Evolutionary conservation across 1,139 yeast species (phyloP).

Genomic region (Blastobotrys proliferans): DNA sequence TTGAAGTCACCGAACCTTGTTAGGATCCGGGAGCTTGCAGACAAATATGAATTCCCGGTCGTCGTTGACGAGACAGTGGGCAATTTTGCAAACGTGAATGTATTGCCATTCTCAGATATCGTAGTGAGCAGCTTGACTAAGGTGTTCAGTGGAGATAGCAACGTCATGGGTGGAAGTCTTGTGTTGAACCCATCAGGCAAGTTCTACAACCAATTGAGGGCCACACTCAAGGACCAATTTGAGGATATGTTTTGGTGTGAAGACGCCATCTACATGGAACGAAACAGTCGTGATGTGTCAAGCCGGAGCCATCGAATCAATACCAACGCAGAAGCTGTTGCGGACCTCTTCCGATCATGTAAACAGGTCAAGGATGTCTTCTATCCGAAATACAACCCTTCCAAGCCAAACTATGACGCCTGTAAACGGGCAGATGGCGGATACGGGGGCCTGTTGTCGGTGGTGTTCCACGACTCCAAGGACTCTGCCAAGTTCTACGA

Average conservation of each 20-base stretch:
- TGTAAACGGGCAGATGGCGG: conserved; percentile 73
- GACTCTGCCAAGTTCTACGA: conserved; percentile 76
- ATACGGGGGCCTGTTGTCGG: conserved; percentile 85
- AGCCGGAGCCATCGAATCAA: conserved; percentile 64
- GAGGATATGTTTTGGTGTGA: conserved; percentile 86
- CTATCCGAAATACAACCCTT: conserved; percentile 60
- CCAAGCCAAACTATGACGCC: conserved; percentile 64
- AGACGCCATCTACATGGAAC: conserved; percentile 86
- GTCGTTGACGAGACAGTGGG: conserved; percentile 95
- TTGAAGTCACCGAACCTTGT: conserved; percentile 75
- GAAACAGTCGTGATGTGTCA: conserved; percentile 87
- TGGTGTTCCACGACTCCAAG: conserved; percentile 62
- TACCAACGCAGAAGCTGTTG: conserved; percentile 57
- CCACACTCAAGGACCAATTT: conserved; percentile 50
- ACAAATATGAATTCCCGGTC: conserved; percentile 65
- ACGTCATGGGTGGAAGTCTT: conserved; percentile 91
- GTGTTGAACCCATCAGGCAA: conserved; percentile 67
- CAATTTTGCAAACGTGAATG: conserved; percentile 78
- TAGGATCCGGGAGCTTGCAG: conserved; percentile 61
- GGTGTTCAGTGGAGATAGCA: conserved; percentile 90
- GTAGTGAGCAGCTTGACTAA: conserved; percentile 86
- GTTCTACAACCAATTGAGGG: conserved; percentile 50
- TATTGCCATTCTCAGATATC: conserved; percentile 76
- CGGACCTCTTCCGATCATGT: conserved; percentile 35
- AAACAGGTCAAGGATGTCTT: conserved; percentile 53